phyloP scores from a whole-genome alignment of 352 stramenopile genomes.

The Elongisporangium undulatum region DNA sequence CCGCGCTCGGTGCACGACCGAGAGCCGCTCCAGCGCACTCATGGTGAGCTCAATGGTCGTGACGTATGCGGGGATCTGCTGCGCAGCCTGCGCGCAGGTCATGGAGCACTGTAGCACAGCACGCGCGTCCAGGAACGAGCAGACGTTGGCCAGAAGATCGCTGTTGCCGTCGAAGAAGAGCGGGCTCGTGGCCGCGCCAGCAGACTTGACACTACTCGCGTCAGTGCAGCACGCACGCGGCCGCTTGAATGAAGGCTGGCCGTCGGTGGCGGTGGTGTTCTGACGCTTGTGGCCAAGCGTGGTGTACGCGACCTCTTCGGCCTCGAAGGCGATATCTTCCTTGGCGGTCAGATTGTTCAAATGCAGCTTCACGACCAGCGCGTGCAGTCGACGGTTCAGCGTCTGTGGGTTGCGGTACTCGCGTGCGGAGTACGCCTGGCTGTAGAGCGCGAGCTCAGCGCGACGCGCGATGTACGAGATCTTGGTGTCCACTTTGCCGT shows the following conservation, averaged over 20 bases:
- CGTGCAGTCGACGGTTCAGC: conserved; percentile 48
- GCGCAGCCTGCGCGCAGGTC: conserved; percentile 23
- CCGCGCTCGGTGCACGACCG: conserved; percentile 4
- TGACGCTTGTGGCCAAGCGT: conserved; percentile 16
- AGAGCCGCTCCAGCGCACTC: conserved; percentile 16
- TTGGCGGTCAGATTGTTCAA: conserved; percentile 39
- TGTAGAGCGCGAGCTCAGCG: conserved; percentile 52
- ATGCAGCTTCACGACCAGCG: conserved; percentile 57
- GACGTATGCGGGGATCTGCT: conserved; percentile 30
- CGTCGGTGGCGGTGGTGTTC: conserved; percentile 5
- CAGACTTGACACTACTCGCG: not conserved
- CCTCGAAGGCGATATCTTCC: conserved; percentile 29
- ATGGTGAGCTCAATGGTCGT: conserved; percentile 26
- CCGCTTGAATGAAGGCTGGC: conserved; percentile 2
- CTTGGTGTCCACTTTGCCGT: conserved; percentile 48
- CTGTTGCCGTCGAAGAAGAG: conserved; percentile 46
- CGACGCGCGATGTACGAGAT: conserved; percentile 60
- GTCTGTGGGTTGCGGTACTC: conserved; percentile 58
- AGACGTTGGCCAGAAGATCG: conserved; percentile 38
- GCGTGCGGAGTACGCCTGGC: conserved; percentile 35
- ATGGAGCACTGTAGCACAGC: conserved; percentile 29
- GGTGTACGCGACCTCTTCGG: not conserved
- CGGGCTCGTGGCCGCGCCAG: conserved; percentile 5
- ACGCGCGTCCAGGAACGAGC: conserved; percentile 28
- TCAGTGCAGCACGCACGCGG: not conserved